Evolutionary conservation across 306 rosid species (phyloP), one percentile per base, ranked within the genome.

Genomic region (Abrus pulchellus): DNA sequence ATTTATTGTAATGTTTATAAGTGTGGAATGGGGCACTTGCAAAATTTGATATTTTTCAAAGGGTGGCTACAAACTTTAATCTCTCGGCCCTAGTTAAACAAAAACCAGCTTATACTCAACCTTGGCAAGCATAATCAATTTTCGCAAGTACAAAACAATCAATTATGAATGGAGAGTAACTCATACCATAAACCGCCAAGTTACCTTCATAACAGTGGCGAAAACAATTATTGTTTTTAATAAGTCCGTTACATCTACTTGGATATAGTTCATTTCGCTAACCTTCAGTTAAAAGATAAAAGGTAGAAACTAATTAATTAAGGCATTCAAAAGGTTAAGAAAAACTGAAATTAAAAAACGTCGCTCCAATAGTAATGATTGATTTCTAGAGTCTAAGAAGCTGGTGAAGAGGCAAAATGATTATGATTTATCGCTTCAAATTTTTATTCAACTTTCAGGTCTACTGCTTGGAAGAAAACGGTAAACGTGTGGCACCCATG

Each of bases 401-500:
- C 44, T 63, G 59, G 72, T 54, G 8, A 41, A 69, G 83, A 78
- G 55, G 48, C 29, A 43, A 73, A 20, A 71, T 86, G 79, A 75
- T 85, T 83, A 72, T 85, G 80, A 66, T 83, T 36, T 74, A 68
- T 67, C 68, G 60, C 66, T 61, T 33, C 44, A 47, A 2, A 36
- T 2, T 28, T 74, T 57, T 50, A 10, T 48, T 45, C 27, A 61
- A 40, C 9, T 38, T 68, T 75, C 53, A 56, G 29, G 57, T 38
- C 33, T 29, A 55, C 30, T 50, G 62, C 80, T 78, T 57, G 41
- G 54, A 57, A 76, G 78, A 78, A 57, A 72, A 68, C 50, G 54
- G 50, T 28, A 71, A 76, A 80, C 59, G 63, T 80, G 75, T 72
- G 32, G 32, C 87, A 69, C 34, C 50, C 86, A 81, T 87, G 72